Base-by-base conservation (phyloP, 176 grass and related monocot genomes). In the Lolium rigidum region DNA sequence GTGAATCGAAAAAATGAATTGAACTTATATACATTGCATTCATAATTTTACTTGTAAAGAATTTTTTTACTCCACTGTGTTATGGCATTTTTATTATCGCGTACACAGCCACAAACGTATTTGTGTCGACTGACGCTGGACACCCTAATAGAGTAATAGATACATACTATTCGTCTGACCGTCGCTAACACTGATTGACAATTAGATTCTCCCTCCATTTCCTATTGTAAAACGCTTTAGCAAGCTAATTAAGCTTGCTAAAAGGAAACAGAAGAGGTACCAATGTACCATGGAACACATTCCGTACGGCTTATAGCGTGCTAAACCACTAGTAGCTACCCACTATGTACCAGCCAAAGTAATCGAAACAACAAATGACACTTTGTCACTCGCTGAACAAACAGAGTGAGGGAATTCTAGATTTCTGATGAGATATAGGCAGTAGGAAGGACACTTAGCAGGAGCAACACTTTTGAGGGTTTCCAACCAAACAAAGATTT, bases 401-500 rank as follows among this genome's bases (percentile, higher is more conserved):
- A 59, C 54, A 78, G 38, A 59, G 58, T 13, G 38, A 61, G 35
- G 13, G 41, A 44, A 25, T 79, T 46, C 38, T 26, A 14, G 22
- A 10, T 28, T 18, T 69, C 70, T 58, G 51, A 44, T 46, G n/a
- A 60, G 16, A 61, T 17, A 22, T 46, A 31, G 48, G 24, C 24
- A 10, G 44, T 76, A 17, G 56, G 38, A 39, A 16, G 37, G 35
- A 74, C 11, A 61, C 8, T 13, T 60, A 43, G n/a, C 38, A 62
- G n/a, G 4, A 47, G 15, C 43, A 80, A 35, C 61, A 35, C 43
- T 51, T 66, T 35, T 51, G 16, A 66, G 24, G 43, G 62, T 66
- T 81, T 81, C 79, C 24, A 81, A 67, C 44, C 79, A 81, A 80
- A 81, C 61, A 0, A 59, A 44, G 15, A 26, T 35, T 51, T 35